Percentiles rank a stretch among this genome's conserved stretches.
Conservation (phyloP, 2,329 filamentous ascomycete genomes). For the Colletotrichum sp. region DNA sequence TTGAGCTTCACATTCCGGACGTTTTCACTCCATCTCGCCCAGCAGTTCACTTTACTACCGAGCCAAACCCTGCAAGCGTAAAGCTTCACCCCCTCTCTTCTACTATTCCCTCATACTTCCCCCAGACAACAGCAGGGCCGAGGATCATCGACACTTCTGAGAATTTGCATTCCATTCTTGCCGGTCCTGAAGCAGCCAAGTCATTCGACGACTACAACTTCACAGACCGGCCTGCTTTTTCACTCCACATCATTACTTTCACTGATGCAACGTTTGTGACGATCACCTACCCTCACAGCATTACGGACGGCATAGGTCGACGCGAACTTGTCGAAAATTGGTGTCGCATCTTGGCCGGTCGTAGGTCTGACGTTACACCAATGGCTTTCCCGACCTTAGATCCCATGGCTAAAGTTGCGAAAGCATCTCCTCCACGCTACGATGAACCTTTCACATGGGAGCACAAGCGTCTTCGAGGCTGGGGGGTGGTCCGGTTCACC, state of each 20-base stretch:
- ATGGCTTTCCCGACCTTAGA: constrained; percentile 31
- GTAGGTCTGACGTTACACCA: constrained; percentile 42
- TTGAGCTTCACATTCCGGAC: constrained; percentile 9
- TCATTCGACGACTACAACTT: constrained; percentile 43
- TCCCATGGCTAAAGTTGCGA: constrained; percentile 21
- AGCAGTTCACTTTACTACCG: constrained; percentile 8
- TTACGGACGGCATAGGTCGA: constrained; percentile 32
- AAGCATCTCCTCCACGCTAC: constrained; percentile 18
- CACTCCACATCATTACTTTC: constrained; percentile 53
- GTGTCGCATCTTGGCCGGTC: constrained; percentile 48
- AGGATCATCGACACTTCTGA: constrained; percentile 6
- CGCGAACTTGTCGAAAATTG: constrained; percentile 35
- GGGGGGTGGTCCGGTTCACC: constrained; percentile 1
- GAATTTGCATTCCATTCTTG: constrained; percentile 17
- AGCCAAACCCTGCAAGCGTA: background rate
- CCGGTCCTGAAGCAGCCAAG: constrained; percentile 16
- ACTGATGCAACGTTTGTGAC: constrained; percentile 53
- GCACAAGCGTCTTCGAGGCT: background rate
- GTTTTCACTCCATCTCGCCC: constrained; percentile 6
- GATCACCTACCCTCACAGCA: constrained; percentile 49
- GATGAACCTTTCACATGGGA: constrained; percentile 37
- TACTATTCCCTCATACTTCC: background rate
- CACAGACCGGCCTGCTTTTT: constrained; percentile 49
- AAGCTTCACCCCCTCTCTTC: background rate
- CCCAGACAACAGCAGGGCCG: background rate